Evolutionary conservation across 2,329 filamentous ascomycete species (phyloP).

Genomic region (Pseudogymnoascus sp.): DNA sequence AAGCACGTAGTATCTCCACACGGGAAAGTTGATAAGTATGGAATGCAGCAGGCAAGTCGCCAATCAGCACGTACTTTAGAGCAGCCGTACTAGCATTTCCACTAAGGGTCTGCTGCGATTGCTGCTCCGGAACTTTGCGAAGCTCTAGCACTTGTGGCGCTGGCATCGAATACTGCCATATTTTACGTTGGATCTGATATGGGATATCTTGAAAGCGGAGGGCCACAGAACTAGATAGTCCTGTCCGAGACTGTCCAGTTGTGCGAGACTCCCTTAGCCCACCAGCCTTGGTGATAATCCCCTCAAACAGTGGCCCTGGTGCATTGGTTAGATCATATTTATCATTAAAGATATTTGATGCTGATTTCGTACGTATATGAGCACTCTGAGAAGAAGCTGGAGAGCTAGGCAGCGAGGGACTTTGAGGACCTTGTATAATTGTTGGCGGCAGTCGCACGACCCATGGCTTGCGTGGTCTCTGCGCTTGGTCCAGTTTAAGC

Average conservation of each 20-base stretch:
- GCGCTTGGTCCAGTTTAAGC: neutral
- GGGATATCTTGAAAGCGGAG: neutral
- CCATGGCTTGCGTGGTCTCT: neutral
- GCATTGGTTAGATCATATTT: neutral
- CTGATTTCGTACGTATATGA: too few species aligned
- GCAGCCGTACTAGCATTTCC: neutral
- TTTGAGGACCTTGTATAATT: neutral
- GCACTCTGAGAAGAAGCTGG: neutral
- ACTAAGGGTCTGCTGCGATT: neutral
- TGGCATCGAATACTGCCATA: neutral
- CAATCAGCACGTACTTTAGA: neutral
- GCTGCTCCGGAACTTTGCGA: neutral
- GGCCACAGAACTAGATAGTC: neutral
- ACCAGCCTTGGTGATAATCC: neutral
- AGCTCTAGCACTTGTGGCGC: neutral
- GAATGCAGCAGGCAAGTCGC: neutral
- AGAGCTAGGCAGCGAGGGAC: neutral
- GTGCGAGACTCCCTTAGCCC: neutral
- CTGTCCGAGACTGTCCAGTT: neutral
- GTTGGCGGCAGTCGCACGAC: neutral
- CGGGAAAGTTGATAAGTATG: neutral
- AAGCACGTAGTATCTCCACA: neutral
- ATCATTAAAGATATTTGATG: neutral
- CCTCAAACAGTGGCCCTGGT: neutral
- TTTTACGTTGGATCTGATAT: neutral